These are phyloP conservation scores for Arthrobotrys conoides DNA, from an alignment of 2,329 filamentous ascomycete genomes.

Conservation along the genomic window DNA sequence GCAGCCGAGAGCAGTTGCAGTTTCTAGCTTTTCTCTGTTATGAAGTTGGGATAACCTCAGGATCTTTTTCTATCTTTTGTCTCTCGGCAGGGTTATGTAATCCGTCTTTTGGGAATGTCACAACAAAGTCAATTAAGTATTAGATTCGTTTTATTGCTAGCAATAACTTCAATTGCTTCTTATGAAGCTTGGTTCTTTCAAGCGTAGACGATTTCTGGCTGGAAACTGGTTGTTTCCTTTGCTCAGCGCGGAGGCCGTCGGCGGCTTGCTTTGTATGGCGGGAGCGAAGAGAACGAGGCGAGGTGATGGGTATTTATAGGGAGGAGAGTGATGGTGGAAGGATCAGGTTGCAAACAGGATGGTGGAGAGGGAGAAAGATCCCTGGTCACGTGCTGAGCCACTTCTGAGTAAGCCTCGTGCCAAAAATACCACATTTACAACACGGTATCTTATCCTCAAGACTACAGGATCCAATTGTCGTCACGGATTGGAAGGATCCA, in stretches of 20 bases:
- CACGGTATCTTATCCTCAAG: too few species aligned
- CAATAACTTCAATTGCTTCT: conserved; percentile 22
- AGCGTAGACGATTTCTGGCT: conserved; percentile 29
- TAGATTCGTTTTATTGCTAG: conserved; percentile 7
- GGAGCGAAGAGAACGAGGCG: conserved; percentile 35
- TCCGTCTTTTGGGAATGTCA: conserved; percentile 4
- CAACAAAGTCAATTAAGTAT: conserved; percentile 19
- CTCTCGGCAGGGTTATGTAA: conserved; percentile 20
- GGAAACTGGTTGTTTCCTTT: conserved; percentile 16
- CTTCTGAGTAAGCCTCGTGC: conserved; percentile 17
- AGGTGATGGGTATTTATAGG: conserved; percentile 61
- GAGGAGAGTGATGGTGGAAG: conserved; percentile 56
- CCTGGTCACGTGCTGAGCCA: conserved; percentile 40
- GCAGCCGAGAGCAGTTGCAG: not conserved
- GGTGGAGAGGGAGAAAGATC: conserved; percentile 19
- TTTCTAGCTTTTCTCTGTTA: not conserved
- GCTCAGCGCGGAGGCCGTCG: conserved; percentile 27
- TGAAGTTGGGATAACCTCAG: conserved; percentile 6
- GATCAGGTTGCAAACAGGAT: conserved; percentile 58
- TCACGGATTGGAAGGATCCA: not conserved
- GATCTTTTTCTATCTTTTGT: conserved; percentile 8
- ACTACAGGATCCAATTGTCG: not conserved
- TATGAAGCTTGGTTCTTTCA: conserved; percentile 11
- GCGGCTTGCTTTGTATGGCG: conserved; percentile 19
- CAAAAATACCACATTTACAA: conserved; percentile 8